phyloP scores from a whole-genome alignment of 2,329 filamentous ascomycete genomes.

The Apiospora rasikravindrae region DNA sequence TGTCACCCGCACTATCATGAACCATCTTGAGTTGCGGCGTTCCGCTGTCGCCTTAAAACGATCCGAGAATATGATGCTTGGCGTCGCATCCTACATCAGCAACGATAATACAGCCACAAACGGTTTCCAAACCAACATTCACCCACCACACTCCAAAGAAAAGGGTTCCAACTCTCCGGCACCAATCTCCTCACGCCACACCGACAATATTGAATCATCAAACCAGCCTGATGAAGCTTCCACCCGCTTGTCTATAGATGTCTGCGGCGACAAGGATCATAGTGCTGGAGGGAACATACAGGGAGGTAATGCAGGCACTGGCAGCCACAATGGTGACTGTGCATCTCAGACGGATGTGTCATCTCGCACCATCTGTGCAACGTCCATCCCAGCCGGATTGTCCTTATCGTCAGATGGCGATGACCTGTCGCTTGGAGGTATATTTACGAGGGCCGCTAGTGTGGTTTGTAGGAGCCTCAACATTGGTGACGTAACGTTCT shows the following conservation, averaged over 20 bases:
- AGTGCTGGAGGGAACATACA: too few species aligned
- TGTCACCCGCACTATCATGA: constrained; percentile 14
- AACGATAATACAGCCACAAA: not conserved
- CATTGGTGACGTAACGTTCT: constrained; percentile 44
- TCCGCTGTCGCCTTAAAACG: not conserved
- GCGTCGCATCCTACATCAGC: not conserved
- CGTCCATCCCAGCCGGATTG: not conserved
- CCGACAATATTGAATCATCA: not conserved
- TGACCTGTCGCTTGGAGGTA: not conserved
- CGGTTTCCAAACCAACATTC: not conserved
- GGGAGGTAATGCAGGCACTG: not conserved
- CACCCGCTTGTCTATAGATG: not conserved
- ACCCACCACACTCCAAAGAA: not conserved
- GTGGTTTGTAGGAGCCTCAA: constrained; percentile 48
- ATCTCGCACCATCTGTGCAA: not conserved
- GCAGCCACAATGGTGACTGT: too few species aligned
- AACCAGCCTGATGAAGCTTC: not conserved
- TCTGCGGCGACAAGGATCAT: not conserved
- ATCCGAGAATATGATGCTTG: not conserved
- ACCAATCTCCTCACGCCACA: not conserved
- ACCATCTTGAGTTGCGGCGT: not conserved
- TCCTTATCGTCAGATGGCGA: not conserved
- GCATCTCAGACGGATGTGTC: not conserved
- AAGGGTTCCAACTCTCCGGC: not conserved
- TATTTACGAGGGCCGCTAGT: constrained; percentile 49